Evolutionary conservation across 495 filamentous ascomycete genomes (phyloP).

Genomic region (Antarctomyces pellizariae): DNA sequence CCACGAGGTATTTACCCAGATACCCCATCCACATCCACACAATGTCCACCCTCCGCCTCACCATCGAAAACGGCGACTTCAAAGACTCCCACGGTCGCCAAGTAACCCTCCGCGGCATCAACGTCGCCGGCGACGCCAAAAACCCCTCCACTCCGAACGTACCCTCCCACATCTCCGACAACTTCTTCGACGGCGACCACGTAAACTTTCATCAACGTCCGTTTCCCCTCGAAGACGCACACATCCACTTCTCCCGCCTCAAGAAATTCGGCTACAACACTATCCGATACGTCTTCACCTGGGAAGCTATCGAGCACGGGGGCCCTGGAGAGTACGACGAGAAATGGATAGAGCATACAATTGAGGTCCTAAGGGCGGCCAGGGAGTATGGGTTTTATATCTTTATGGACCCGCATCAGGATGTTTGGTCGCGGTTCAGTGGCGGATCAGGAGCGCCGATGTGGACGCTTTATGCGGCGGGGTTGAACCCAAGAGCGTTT

Average conservation of each 20-base stretch:
- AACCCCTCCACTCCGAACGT: conserved; percentile 51
- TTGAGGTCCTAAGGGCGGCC: conserved; percentile 57
- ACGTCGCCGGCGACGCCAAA: conserved; percentile 40
- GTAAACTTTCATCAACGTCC: conserved; percentile 77
- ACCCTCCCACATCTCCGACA: conserved; percentile 51
- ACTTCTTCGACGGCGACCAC: conserved; percentile 82
- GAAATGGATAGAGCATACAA: conserved; percentile 78
- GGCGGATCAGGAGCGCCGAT: conserved; percentile 90
- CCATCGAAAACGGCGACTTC: conserved; percentile 65
- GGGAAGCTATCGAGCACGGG: conserved; percentile 93
- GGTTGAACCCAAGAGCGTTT: conserved; percentile 67
- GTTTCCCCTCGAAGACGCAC: conserved; percentile 60
- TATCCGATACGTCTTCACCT: conserved; percentile 90
- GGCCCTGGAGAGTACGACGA: conserved; percentile 92
- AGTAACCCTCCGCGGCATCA: conserved; percentile 37
- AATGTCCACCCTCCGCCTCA: conserved; percentile 32
- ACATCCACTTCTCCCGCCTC: conserved; percentile 68
- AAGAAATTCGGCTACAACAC: conserved; percentile 84
- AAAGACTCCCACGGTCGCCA: conserved; percentile 32
- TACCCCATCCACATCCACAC: conserved; percentile 2
- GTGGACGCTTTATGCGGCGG: conserved; percentile 92
- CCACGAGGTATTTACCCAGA: no score
- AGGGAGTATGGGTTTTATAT: conserved; percentile 84
- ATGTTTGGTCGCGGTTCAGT: conserved; percentile 89
- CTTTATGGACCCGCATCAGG: conserved; percentile 96